Conservation (phyloP, 2,329 filamentous ascomycete genomes). For the Pseudocercospora fuligena region DNA sequence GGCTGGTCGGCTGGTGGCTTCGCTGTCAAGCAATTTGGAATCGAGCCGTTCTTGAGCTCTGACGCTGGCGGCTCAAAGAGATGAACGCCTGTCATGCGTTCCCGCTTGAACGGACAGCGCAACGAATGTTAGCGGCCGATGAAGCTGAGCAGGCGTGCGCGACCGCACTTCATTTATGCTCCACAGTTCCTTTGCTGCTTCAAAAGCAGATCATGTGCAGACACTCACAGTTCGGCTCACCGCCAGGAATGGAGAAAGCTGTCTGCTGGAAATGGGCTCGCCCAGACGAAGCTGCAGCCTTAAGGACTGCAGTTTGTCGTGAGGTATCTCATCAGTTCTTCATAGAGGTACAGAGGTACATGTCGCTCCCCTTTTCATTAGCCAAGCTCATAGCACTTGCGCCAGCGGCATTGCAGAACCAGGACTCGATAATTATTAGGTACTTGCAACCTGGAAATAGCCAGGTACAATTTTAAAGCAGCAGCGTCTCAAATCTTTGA, state of each 20-base stretch:
- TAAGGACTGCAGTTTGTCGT: not conserved
- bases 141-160: not conserved
- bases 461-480: not conserved
- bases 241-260: not conserved
- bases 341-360: not conserved
- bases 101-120: not conserved
- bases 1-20: not conserved
- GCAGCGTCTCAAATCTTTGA: not conserved
- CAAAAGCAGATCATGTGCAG: constrained; percentile 2
- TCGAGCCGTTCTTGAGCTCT: not conserved
- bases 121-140: not conserved
- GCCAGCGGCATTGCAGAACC: not conserved
- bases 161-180: not conserved
- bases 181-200: not conserved
- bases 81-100: not conserved
- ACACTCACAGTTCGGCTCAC: not conserved
- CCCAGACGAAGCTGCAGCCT: not conserved
- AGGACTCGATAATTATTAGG: not conserved
- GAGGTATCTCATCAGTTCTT: not conserved
- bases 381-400: not conserved
- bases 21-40: constrained; percentile 2
- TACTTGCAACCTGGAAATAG: not conserved
- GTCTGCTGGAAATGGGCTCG: not conserved
- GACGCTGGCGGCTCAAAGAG: not conserved
- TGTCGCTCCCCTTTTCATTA: constrained; percentile 2